Base-by-base conservation (phyloP, 1,139 yeast species). In the Pichia cactophila region DNA sequence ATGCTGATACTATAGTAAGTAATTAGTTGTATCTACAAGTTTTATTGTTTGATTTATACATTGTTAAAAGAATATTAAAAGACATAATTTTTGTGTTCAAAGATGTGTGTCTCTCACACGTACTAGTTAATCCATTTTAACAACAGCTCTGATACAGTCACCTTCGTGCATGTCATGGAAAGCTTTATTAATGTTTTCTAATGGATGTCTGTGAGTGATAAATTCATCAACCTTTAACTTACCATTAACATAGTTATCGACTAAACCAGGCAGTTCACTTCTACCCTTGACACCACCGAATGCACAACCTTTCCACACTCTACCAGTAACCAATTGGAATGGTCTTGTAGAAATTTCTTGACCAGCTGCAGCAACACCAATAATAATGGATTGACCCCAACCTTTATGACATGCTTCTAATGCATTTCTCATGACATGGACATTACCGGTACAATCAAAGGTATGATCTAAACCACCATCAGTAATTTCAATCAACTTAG, bases 281-380 rank as follows among this genome's bases (percentile, higher is more conserved):
- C 97, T 85, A 65, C 98, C 98, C 74, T 92, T 92, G 67, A 92
- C 90, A 67, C 97, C 98, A 64, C 98, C 98, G 61, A 88, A 92
- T 17, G 98, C 98, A 63, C 96, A 88, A 61, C 98, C 98, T 69
- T 81, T 86, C 97, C 98, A 92, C 48, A 86, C 95, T 72, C 98
- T 83, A 61, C 98, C 98, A 43, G 98, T 92, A 58, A 94, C 97
- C 69, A 92, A 80, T 75, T 92, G 97, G 88, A 92, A 92, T 54
- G 98, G 98, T 72, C 97, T 83, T 49, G 97, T 92, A 49, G 95
- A 72, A 58, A 94, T 90, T 71, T 92, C 97, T 70, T 89, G 78
- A 60, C 98, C 98, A 45, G 97, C 96, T 59, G 96, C 96, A 44
- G 98, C 98, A 60, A 94, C 98, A 66, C 98, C 98, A 66, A 92